Evolutionary conservation across 805 yeast genomes (phyloP).

Genomic region (Blastobotrys americana): DNA sequence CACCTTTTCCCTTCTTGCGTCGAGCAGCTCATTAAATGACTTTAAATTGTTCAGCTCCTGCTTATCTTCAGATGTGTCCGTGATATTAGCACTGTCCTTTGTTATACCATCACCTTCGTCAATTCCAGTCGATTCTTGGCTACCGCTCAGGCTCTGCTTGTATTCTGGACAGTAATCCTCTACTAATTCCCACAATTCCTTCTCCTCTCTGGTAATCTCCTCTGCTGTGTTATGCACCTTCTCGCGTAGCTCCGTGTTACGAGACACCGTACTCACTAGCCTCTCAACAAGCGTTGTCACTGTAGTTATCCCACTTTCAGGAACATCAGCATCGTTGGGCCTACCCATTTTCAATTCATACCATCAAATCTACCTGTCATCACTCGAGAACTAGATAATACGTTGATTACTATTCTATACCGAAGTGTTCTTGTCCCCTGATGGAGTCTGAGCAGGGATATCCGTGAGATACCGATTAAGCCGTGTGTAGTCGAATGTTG

Average conservation of each 20-base stretch:
- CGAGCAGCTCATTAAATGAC: background rate
- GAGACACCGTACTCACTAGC: conserved; percentile 20
- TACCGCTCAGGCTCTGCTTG: conserved; percentile 11
- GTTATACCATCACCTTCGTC: no score
- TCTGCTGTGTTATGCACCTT: conserved; percentile 19
- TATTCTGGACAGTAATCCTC: conserved; percentile 13
- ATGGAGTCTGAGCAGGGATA: no score
- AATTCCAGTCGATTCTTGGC: no score
- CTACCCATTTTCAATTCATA: conserved; percentile 7
- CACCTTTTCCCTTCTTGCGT: conserved; percentile 10
- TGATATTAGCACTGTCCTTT: no score
- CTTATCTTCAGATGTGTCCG: no score
- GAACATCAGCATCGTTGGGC: conserved; percentile 2
- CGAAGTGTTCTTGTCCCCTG: no score
- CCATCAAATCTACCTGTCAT: no score
- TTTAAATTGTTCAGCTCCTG: no score
- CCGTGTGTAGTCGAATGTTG: no score
- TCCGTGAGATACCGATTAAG: no score
- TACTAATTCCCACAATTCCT: conserved; percentile 19
- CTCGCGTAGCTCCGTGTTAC: conserved; percentile 20
- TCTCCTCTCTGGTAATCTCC: conserved; percentile 18
- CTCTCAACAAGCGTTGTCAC: conserved; percentile 26
- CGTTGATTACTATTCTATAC: no score
- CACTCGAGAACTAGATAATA: no score
- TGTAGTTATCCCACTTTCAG: conserved; percentile 6